Evolutionary conservation across 257 asterid species (phyloP).

Genomic region (Anisodus tanguticus): DNA sequence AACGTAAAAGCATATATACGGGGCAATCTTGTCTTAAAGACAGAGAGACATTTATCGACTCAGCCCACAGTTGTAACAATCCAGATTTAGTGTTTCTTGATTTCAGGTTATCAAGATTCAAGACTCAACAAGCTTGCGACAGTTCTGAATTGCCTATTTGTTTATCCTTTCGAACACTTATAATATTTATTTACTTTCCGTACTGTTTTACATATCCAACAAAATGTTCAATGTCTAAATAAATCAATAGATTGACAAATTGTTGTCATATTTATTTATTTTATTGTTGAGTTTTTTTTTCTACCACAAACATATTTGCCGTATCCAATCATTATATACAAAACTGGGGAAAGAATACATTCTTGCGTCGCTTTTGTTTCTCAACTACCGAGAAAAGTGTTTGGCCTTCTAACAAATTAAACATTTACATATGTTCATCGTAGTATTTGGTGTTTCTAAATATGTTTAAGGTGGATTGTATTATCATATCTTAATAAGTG

Average conservation of each 20-base stretch:
- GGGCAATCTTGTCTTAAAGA: too few relatives aligned
- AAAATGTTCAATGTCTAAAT: background rate
- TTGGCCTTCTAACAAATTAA: background rate
- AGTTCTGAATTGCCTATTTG: too few relatives aligned
- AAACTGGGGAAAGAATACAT: background rate
- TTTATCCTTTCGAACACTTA: too few relatives aligned
- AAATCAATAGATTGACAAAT: background rate
- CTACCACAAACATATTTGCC: background rate
- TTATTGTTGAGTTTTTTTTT: background rate
- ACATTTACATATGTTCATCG: background rate
- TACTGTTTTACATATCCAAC: too few relatives aligned
- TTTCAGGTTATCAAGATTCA: too few relatives aligned
- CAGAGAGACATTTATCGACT: too few relatives aligned
- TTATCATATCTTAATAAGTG: background rate
- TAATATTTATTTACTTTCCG: too few relatives aligned
- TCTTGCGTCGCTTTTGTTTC: background rate
- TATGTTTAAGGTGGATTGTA: background rate
- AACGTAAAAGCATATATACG: too few relatives aligned
- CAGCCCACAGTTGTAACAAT: too few relatives aligned
- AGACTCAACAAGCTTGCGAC: too few relatives aligned
- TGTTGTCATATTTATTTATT: background rate
- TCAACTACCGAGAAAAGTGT: background rate
- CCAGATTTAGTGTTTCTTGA: too few relatives aligned
- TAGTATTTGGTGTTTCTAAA: background rate
- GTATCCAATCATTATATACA: background rate